A percentile compares a stretch with the other conserved stretches of the same genome.
Conservation (phyloP, 1,139 yeast species). For the Taphrina wiesneri region DNA sequence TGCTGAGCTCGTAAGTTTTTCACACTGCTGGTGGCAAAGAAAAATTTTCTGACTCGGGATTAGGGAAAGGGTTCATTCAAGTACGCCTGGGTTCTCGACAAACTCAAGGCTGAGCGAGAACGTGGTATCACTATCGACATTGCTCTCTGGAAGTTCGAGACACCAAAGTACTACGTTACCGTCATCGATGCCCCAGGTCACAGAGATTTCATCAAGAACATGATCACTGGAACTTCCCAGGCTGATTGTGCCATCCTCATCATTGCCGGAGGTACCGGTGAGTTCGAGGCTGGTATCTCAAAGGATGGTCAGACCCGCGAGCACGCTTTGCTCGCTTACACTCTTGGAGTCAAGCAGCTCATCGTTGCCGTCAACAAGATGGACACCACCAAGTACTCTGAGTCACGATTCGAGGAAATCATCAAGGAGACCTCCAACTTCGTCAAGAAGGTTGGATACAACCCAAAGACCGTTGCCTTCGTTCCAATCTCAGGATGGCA, state of each 20-base stretch:
- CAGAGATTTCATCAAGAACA: constrained; percentile 95
- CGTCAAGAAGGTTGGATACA: constrained; percentile 91
- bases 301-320: constrained; percentile 94
- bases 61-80: constrained; percentile 93
- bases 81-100: constrained; percentile 97
- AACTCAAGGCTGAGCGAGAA: constrained; percentile 94
- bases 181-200: constrained; percentile 95
- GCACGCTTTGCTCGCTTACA: constrained; percentile 86
- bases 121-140: constrained; percentile 96
- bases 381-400: constrained; percentile 88
- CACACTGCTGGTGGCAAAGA: constrained; percentile 19
- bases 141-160: constrained; percentile 94
- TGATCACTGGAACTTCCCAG: constrained; percentile 94
- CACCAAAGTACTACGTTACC: constrained; percentile 90
- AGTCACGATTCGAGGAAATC: constrained; percentile 77
- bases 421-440: constrained; percentile 81
- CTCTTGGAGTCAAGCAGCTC: constrained; percentile 86
- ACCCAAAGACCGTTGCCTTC: constrained; percentile 89
- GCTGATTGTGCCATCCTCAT: constrained; percentile 90
- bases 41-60: constrained; percentile 9
- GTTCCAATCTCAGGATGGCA: constrained; percentile 93
- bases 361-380: constrained; percentile 91
- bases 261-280: constrained; percentile 91
- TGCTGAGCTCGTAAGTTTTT: constrained; percentile 64
- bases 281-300: constrained; percentile 93